Evolutionary conservation across 371 early-diverging fungal genomes (phyloP), one percentile per base, ranked within the genome.

Genomic region (Fennellomyces sp.): DNA sequence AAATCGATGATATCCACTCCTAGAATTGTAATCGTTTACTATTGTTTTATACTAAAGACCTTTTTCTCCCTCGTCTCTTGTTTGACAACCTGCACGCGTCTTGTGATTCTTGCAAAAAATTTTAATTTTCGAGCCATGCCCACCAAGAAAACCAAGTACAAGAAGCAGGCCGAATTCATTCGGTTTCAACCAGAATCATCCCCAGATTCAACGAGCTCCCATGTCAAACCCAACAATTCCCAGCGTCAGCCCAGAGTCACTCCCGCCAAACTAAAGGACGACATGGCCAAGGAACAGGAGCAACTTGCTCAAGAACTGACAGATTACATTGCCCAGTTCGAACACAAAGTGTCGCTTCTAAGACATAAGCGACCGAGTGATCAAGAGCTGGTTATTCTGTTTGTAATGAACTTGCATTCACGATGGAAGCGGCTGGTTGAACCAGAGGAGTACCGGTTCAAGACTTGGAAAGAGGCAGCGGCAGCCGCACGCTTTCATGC

Each of bases 361-460:
- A 57, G 64, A 5, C 58, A 53, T 19, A 56, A 21, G 21, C 7
- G 31, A 15, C 62, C 60, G 3, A 19, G 38, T 12, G 45, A 65
- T 5, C 52, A 42, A 42, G 74, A 69, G 26, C 58, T 67, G 17
- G 56, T 73, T 2, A 56, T 68, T 7, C 35, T 73, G 15, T 73
- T 70, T 39, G 54, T 68, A 0, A 65, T 65, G 58, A 60, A 73
- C 38, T 52, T 73, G 15, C 70, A 65, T 50, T 64, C 70, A 2
- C 65, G 74, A 11, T 73, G 70, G 66, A 68, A 67, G 21, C 68
- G 70, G 5, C 29, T 68, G 5, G 64, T 73, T 0, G 74, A 73
- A 39, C 74, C 67, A 2, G 13, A 62, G 25, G 74, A 70, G 25
- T 45, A 48, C 5, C 42, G 52, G 0, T 64, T 57, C 21, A 29